Evolutionary conservation across 164 flowering plant species (phyloP), one percentile per base, ranked within the genome.

Genomic region (Sextonia rubra): DNA sequence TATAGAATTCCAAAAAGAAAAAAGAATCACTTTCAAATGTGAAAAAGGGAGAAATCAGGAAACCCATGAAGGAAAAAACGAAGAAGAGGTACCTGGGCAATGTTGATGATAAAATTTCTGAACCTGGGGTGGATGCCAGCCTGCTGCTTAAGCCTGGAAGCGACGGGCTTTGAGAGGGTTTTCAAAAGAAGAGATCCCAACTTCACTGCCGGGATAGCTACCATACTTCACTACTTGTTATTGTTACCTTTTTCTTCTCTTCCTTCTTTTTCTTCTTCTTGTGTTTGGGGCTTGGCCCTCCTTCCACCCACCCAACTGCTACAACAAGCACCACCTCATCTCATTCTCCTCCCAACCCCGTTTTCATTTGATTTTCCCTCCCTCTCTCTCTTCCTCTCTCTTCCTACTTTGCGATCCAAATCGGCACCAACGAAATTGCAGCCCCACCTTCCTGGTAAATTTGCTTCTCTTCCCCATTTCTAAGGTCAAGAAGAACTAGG

Each of bases 121-220:
- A 90, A 93, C 70, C 79, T 80, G 52, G 96, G 93, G 72, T 90
- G 89, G 5, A 47, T 3, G 2, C 83, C 87, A 20, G 98, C 98
- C 70, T 87, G 82, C 20, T 81, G 79, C 82, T 91, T 93, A 75
- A 93, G 85, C 77, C 83, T 82, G n/a, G 32, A 60, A 1, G 96
- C 97, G 24, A 93, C 73, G 62, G 96, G 94, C 82, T 91, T 93
- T 75, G 91, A 86, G 1, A 90, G 64, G 37, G 97, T 91, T 66
- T 82, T 90, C 64, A 93, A 61, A 22, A 79, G 85, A n/a, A 93
- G 85, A 3, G 96, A 85, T 48, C 96, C 94, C 3, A 93, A 88
- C 83, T 93, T 93, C 74, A 89, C 63, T 1, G 85, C 22, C 3
- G 98, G 98, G 14, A 90, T 85, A 52, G 7, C 58, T 15, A 87